A percentile compares a stretch with the other conserved stretches of the same genome.
These are phyloP conservation scores for Leccinellum albellum DNA, from an alignment of 768 basidiomycete genomes.

Conservation along the genomic window DNA sequence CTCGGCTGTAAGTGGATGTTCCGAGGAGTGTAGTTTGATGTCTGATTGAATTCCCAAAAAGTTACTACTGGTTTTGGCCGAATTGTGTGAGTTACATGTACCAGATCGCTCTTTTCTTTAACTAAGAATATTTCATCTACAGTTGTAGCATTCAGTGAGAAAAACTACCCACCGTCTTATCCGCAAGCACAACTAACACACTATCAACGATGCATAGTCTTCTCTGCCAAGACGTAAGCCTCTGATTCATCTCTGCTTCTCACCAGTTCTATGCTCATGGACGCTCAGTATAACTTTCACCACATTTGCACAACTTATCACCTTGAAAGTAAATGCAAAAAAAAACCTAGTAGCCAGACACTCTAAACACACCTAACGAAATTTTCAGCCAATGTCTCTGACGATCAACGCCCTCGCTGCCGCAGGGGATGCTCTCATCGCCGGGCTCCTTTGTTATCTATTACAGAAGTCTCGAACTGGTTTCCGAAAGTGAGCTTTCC, in stretches of 20 bases:
- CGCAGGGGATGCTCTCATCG: conserved; percentile 48
- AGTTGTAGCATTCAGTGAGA: conserved; percentile 34
- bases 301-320: conserved; percentile 42
- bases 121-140: conserved; percentile 6
- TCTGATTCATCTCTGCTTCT: background rate
- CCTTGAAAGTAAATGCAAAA: conserved; percentile 38
- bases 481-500: conserved; percentile 38
- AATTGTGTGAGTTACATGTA: conserved; percentile 32
- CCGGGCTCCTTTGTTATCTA: conserved; percentile 41
- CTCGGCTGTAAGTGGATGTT: conserved; percentile 23
- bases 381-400: conserved; percentile 37
- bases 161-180: background rate
- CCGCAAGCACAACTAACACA: conserved; percentile 7
- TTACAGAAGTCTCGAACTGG: conserved; percentile 50
- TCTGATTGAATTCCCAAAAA: background rate
- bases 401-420: conserved; percentile 51
- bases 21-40: background rate
- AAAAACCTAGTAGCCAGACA: background rate
- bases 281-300: conserved; percentile 34
- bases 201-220: conserved; percentile 26
- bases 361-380: background rate
- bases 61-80: conserved; percentile 33
- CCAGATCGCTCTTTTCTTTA: background rate
- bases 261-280: conserved; percentile 1
- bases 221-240: conserved; percentile 34